Percentiles rank a stretch among this genome's conserved stretches.
Evolutionary conservation across 768 basidiomycete genomes (phyloP).

Genomic region (Hypholoma fasciculare): DNA sequence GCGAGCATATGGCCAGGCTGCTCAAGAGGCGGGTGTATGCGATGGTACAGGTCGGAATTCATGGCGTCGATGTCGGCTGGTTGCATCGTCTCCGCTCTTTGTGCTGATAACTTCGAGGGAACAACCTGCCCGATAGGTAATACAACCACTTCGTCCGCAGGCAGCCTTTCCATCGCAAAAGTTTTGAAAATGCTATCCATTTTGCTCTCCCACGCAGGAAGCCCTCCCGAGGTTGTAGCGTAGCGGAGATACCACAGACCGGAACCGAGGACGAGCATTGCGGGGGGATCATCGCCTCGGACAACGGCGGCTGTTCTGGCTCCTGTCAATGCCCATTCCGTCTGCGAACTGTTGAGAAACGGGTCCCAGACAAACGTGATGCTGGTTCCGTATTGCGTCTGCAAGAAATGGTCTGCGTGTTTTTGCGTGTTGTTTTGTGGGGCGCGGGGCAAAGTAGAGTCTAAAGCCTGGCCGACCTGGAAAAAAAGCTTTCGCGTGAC

Average conservation of each 20-base stretch:
- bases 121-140: conserved; percentile 77
- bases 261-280: conserved; percentile 79
- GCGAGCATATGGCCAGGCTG: conserved; percentile 3
- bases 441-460: conserved; percentile 51
- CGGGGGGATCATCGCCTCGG: conserved; percentile 22
- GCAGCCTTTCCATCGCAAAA: conserved; percentile 37
- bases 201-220: conserved; percentile 75
- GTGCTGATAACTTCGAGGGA: conserved; percentile 60
- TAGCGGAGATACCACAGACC: conserved; percentile 91
- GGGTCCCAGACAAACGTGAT: conserved; percentile 85
- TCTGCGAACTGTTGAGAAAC: conserved; percentile 71
- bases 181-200: conserved; percentile 64
- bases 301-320: neutral
- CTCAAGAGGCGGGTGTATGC: conserved; percentile 43
- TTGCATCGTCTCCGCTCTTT: conserved; percentile 68
- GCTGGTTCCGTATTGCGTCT: conserved; percentile 42
- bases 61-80: conserved; percentile 85
- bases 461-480: conserved; percentile 62
- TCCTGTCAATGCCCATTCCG: conserved; percentile 42
- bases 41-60: conserved; percentile 83
- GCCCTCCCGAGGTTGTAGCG: conserved; percentile 66
- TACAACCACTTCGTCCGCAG: conserved; percentile 75
- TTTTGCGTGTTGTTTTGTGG: conserved; percentile 60
- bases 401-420: conserved; percentile 63
- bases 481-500: conserved; percentile 81